Percentiles rank a stretch among this genome's conserved stretches.
phyloP scores from a whole-genome alignment of 108 stramenopile genomes.

The Nitzschia inconspicua region DNA sequence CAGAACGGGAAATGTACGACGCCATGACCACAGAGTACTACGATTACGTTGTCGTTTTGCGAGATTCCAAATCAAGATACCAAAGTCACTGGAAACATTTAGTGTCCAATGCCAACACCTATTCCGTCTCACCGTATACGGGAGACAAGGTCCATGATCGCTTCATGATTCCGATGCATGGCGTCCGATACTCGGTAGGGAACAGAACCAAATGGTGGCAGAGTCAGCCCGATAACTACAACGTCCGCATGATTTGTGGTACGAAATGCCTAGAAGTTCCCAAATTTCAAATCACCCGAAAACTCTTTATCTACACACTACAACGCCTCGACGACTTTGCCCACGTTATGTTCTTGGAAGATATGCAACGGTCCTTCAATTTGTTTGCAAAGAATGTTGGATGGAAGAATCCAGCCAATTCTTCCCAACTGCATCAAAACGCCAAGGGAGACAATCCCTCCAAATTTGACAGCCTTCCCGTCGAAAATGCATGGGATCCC shows the following conservation, averaged over 20 bases:
- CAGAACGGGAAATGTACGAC: slow-evolving; percentile 25
- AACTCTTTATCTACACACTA: slow-evolving; percentile 19
- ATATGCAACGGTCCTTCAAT: slow-evolving; percentile 16
- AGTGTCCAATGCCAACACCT: no score
- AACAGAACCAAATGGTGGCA: slow-evolving; percentile 14
- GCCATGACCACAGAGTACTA: slow-evolving; percentile 13
- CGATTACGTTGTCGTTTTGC: slow-evolving; percentile 22
- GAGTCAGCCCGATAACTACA: slow-evolving; percentile 37
- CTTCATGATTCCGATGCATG: no score
- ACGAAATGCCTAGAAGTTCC: slow-evolving; percentile 10
- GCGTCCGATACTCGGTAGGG: no score
- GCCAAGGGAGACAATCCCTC: not conserved
- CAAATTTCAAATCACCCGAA: slow-evolving; percentile 23
- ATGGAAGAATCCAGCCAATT: not conserved
- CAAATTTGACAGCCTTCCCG: not conserved
- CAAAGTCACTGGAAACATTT: slow-evolving; percentile 28
- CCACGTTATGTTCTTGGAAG: slow-evolving; percentile 23
- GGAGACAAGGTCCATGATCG: no score
- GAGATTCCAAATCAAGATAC: slow-evolving; percentile 15
- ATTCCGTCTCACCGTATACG: no score
- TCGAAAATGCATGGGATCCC: slow-evolving; percentile 16
- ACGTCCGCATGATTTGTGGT: slow-evolving; percentile 29
- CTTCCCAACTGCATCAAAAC: not conserved
- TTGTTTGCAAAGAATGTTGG: not conserved
- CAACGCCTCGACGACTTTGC: slow-evolving; percentile 15